Percentiles rank a stretch among this genome's conserved stretches.
Evolutionary conservation across 345 rosid species (phyloP).

Genomic region (Lagerstroemia speciosa): DNA sequence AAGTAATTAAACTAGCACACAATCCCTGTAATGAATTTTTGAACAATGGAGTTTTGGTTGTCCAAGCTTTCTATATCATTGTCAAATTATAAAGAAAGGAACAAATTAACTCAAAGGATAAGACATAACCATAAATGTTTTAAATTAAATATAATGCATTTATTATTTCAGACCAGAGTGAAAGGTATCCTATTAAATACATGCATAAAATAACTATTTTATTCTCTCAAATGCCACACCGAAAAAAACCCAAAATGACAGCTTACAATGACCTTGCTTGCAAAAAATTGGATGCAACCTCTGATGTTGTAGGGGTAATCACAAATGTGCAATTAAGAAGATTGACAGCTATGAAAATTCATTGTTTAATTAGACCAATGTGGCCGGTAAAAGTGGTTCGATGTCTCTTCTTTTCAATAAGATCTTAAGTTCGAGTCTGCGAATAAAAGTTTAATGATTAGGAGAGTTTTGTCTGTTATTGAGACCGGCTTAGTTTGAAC

Average conservation of each 20-base stretch:
- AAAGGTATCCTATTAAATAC: constrained; percentile 4
- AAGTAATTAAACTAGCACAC: neutral
- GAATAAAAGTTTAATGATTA: too few species aligned
- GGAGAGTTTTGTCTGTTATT: too few species aligned
- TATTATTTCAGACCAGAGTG: neutral
- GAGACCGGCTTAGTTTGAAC: too few species aligned
- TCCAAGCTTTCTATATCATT: neutral
- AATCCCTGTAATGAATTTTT: neutral
- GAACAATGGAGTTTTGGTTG: neutral
- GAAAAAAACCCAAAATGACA: neutral
- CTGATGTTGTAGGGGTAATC: neutral
- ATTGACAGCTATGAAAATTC: too few species aligned
- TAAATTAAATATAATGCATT: neutral
- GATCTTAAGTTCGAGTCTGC: too few species aligned
- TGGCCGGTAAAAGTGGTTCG: too few species aligned
- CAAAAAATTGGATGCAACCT: neutral
- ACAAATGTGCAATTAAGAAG: neutral
- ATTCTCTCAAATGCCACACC: constrained; percentile 1
- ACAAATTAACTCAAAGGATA: constrained; percentile 7
- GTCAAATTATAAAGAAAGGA: neutral
- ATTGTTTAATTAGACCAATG: too few species aligned
- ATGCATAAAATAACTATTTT: neutral
- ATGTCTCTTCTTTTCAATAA: too few species aligned
- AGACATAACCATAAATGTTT: neutral
- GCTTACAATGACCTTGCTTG: neutral